Evolutionary conservation across 768 basidiomycete genomes (phyloP), one percentile per base, ranked within the genome.

Genomic region (Cystobasidium tubakii): DNA sequence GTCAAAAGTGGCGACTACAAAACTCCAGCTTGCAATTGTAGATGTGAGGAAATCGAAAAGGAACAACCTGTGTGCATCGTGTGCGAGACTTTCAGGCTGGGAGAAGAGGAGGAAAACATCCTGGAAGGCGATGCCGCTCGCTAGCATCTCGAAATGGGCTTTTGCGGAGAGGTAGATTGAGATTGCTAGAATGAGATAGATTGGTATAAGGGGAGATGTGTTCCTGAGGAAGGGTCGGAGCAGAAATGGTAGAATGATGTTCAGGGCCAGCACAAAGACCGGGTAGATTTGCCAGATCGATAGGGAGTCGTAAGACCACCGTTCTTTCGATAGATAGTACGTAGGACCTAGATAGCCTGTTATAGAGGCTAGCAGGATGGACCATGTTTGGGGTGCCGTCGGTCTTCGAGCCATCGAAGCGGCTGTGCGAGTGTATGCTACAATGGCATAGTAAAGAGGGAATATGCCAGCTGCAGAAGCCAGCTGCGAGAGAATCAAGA

Each of bases 281-380:
- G 69, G 69, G 36, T 34, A 71, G 39, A 71, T 57, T 25, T 71
- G 69, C 69, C 69, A 71, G 13, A 71, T 55, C 21, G 54, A 57
- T 3, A 71, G 55, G 10, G 69, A 31, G 27, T 55, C 69, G 39
- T 71, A 71, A 15, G 54, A 57, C 69, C 69, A 71, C 10, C 39
- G 4, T 33, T 55, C 34, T 23, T 62, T 55, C 12, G 54, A 46
- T 1, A 71, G 33, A n/a, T 60, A 57, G 15, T 43, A 71, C 15
- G 69, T 42, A 39, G 69, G 69, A 12, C 53, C 53, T 4, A 55
- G 34, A 31, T 71, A 71, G 50, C 69, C 69, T 3, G 60, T 36
- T 31, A 71, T 36, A 55, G 34, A 33, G 1, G 69, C 50, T 19
- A 71, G 53, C 54, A 71, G 39, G 27, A 71, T 55, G 3, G 69